Percentiles rank a stretch among this genome's conserved stretches.
Conservation (phyloP, 345 rosid genomes). For the Adansonia digitata region DNA sequence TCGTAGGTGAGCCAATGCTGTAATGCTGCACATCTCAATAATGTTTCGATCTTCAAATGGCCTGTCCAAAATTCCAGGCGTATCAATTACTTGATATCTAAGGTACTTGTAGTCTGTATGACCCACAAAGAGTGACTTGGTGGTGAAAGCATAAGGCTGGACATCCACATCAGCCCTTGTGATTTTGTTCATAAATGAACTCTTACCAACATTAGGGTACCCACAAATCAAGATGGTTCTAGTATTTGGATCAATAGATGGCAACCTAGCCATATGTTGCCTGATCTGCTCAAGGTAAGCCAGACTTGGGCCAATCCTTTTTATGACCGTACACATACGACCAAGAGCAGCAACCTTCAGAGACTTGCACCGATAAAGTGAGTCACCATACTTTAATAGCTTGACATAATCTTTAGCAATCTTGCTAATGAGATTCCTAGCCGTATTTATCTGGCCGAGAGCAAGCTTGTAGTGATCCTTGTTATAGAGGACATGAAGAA, state of each 20-base stretch:
- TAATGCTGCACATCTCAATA: slow-evolving; percentile 96
- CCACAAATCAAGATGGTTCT: slow-evolving; percentile 70
- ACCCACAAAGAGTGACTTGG: slow-evolving; percentile 91
- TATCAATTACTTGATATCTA: slow-evolving; percentile 93
- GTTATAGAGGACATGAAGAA: slow-evolving; percentile 56
- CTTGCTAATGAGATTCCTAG: slow-evolving; percentile 45
- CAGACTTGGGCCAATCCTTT: slow-evolving; percentile 51
- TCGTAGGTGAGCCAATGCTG: slow-evolving; percentile 89
- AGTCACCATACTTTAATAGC: slow-evolving; percentile 58
- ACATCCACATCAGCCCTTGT: slow-evolving; percentile 95
- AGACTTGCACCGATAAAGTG: slow-evolving; percentile 44
- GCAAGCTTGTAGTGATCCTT: slow-evolving; percentile 69
- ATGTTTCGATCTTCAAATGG: slow-evolving; percentile 94
- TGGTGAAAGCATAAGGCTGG: slow-evolving; percentile 89
- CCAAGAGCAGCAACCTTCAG: slow-evolving; percentile 66
- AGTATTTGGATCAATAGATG: slow-evolving; percentile 62
- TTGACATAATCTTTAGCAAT: slow-evolving; percentile 54
- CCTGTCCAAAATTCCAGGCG: slow-evolving; percentile 91
- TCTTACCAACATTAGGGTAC: slow-evolving; percentile 94
- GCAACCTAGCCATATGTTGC: slow-evolving; percentile 72
- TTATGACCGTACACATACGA: slow-evolving; percentile 53
- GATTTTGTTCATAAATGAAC: slow-evolving; percentile 85
- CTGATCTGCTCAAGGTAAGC: slow-evolving; percentile 66
- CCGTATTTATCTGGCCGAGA: slow-evolving; percentile 60
- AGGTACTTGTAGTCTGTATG: slow-evolving; percentile 88